Percentiles rank a stretch among this genome's conserved stretches.
These are phyloP conservation scores for Camellia lanceoleosa DNA, from an alignment of 148 eudicot species.

Conservation along the genomic window DNA sequence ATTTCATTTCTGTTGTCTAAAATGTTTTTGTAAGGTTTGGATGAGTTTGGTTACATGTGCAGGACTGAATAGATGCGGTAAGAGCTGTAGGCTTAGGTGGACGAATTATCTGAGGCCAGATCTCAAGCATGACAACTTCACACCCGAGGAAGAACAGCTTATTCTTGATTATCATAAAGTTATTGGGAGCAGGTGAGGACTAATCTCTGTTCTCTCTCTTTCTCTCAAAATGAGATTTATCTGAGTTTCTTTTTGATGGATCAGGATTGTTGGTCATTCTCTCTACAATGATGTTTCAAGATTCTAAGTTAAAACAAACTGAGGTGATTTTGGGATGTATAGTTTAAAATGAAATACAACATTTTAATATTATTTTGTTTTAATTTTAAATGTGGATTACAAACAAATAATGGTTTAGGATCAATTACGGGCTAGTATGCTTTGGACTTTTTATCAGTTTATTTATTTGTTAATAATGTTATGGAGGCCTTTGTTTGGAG, in stretches of 20 bases:
- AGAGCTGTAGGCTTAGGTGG: conserved; percentile 97
- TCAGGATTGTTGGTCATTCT: not conserved
- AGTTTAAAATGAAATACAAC: too few relatives aligned
- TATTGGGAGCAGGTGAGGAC: conserved; percentile 79
- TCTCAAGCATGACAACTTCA: conserved; percentile 79
- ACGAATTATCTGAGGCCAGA: conserved; percentile 96
- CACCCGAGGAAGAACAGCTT: conserved; percentile 83
- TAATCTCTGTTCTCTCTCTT: not conserved
- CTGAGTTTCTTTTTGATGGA: not conserved
- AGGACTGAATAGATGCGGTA: conserved; percentile 97
- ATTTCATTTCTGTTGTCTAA: not conserved
- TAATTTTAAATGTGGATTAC: too few relatives aligned
- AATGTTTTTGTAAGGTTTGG: not conserved
- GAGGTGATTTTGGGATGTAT: too few relatives aligned
- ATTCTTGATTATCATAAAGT: conserved; percentile 74
- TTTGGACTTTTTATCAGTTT: too few relatives aligned
- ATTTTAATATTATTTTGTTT: too few relatives aligned
- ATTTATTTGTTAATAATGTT: too few relatives aligned
- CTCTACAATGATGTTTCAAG: not conserved
- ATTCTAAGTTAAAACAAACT: too few relatives aligned
- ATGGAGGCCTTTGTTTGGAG: too few relatives aligned
- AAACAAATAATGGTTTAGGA: too few relatives aligned
- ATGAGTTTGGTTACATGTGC: conserved; percentile 16
- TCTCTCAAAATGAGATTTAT: not conserved
- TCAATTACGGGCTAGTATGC: too few relatives aligned